Conservation (phyloP, 495 filamentous ascomycete genomes). For the Polyplosphaeria fusca region DNA sequence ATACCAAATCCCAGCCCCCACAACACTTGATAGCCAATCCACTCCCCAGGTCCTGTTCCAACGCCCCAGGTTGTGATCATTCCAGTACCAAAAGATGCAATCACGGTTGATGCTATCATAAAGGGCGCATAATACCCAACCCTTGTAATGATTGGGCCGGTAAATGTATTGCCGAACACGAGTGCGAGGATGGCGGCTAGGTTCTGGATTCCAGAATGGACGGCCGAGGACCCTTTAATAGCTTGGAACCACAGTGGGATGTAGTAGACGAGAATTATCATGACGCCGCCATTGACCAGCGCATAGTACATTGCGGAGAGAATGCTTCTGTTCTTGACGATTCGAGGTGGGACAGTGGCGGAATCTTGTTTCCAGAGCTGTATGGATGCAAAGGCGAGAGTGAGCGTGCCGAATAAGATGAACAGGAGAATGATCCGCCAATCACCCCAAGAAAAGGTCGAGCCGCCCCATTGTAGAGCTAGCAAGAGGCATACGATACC, state of each 20-base stretch:
- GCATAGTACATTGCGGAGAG: not conserved
- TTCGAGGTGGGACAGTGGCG: slow-evolving; percentile 19
- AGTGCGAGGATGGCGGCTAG: slow-evolving; percentile 27
- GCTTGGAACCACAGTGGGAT: slow-evolving; percentile 29
- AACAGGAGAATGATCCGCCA: slow-evolving; percentile 39
- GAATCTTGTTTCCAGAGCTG: slow-evolving; percentile 16
- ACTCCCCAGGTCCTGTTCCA: not conserved
- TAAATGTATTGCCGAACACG: slow-evolving; percentile 46
- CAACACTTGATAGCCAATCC: slow-evolving; percentile 24
- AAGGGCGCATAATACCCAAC: slow-evolving; percentile 15
- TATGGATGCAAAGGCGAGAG: slow-evolving; percentile 15
- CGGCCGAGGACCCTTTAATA: slow-evolving; percentile 23
- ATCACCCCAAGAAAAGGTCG: slow-evolving; percentile 21
- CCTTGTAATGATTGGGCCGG: not conserved
- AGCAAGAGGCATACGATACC: slow-evolving; percentile 31
- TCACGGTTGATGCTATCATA: not conserved
- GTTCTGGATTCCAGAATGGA: slow-evolving; percentile 10
- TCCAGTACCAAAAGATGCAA: slow-evolving; percentile 22
- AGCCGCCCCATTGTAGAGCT: slow-evolving; percentile 36
- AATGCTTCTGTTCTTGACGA: slow-evolving; percentile 21
- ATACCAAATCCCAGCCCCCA: slow-evolving; percentile 1
- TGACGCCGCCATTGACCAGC: not conserved
- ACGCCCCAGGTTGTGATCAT: slow-evolving; percentile 3
- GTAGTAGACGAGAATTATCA: slow-evolving; percentile 14
- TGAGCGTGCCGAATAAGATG: slow-evolving; percentile 38